These are phyloP conservation scores for Coleophoma crateriformis DNA, from an alignment of 2,329 filamentous ascomycete genomes.

Conservation along the genomic window DNA sequence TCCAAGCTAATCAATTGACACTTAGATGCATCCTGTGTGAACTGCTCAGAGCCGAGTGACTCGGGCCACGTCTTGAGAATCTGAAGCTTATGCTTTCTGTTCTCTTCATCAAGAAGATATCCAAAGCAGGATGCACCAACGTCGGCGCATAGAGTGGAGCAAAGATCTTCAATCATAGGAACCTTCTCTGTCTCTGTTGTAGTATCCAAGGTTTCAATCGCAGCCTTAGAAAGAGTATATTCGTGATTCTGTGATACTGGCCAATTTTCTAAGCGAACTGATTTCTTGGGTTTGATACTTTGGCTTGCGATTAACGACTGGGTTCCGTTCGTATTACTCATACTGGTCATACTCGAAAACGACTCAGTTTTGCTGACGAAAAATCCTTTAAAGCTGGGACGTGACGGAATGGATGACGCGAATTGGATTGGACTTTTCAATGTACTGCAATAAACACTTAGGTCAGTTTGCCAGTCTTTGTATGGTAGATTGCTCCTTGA, in stretches of 20 bases:
- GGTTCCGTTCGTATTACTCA: not conserved
- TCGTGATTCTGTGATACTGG: not conserved
- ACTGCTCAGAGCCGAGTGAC: not conserved
- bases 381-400: not conserved
- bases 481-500: too few species aligned
- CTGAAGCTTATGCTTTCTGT: constrained; percentile 5
- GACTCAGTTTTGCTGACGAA: not conserved
- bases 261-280: not conserved
- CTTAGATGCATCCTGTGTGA: not conserved
- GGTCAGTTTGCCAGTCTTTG: too few species aligned
- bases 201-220: too few species aligned
- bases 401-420: not conserved
- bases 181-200: too few species aligned
- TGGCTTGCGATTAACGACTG: not conserved
- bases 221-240: not conserved
- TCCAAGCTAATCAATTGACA: constrained; percentile 10
- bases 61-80: not conserved
- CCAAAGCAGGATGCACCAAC: constrained; percentile 5
- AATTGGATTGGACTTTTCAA: not conserved
- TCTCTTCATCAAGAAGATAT: constrained; percentile 11
- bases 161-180: constrained; percentile 12
- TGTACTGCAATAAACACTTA: not conserved
- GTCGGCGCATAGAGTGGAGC: constrained; percentile 5
- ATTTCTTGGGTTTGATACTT: not conserved
- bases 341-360: not conserved